Percentiles rank a stretch among this genome's conserved stretches.
Evolutionary conservation across 139 green algal species (phyloP).

Genomic region (Trebouxia sp.): DNA sequence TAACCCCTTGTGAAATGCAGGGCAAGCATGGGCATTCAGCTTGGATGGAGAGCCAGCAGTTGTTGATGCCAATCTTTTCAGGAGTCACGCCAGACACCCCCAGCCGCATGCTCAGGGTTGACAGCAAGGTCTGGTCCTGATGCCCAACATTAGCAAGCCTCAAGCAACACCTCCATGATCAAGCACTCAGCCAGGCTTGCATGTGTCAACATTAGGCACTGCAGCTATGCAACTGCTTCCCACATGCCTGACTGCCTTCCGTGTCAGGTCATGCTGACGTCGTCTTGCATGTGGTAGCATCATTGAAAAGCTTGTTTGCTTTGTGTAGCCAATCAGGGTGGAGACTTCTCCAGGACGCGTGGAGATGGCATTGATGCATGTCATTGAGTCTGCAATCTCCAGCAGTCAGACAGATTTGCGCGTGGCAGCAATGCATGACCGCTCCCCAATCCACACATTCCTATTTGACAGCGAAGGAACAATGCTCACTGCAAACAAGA

Average conservation of each 20-base stretch:
- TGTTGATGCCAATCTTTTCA: neutral
- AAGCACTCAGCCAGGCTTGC: too few species aligned
- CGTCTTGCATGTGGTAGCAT: too few species aligned
- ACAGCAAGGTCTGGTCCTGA: neutral
- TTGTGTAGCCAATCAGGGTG: constrained; percentile 6
- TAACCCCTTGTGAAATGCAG: too few species aligned
- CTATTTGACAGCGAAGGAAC: constrained; percentile 7
- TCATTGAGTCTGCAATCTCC: neutral
- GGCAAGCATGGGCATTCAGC: neutral
- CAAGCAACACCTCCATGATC: too few species aligned
- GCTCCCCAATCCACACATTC: constrained; percentile 14
- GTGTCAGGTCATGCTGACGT: too few species aligned
- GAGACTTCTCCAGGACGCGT: neutral
- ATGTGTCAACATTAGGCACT: too few species aligned
- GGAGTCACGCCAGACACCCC: neutral
- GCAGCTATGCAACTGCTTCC: too few species aligned
- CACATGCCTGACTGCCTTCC: too few species aligned
- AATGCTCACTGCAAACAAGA: constrained; percentile 4
- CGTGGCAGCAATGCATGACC: neutral
- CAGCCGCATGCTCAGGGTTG: neutral
- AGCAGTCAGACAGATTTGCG: constrained; percentile 2
- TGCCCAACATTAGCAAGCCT: constrained; percentile 11
- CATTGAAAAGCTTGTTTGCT: neutral
- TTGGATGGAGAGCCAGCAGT: neutral
- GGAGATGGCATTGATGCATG: constrained; percentile 2